Conservation (phyloP, 495 filamentous ascomycete genomes). For the Hyaloscypha bicolor region DNA sequence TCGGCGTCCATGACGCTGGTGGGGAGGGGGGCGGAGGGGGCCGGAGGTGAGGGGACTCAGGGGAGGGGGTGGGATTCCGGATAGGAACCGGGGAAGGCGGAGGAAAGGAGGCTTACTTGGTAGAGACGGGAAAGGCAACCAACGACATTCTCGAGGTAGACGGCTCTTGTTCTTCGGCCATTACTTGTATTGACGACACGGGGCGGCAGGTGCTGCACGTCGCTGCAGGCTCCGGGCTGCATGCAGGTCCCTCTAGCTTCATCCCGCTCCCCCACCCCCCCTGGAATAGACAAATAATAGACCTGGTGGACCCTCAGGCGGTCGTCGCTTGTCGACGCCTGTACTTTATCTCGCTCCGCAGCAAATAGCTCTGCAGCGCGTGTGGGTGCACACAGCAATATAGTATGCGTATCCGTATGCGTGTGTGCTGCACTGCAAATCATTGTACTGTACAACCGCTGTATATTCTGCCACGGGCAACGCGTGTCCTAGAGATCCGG, state of each 20-base stretch:
- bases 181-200: background rate
- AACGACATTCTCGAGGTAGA: background rate
- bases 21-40: background rate
- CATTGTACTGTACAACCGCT: background rate
- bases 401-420: background rate
- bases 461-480: background rate
- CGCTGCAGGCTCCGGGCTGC: background rate
- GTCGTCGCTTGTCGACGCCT: background rate
- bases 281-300: background rate
- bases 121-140: no score
- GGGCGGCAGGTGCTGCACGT: background rate
- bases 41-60: background rate
- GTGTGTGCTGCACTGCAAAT: background rate
- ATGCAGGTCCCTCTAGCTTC: constrained; percentile 7
- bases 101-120: background rate
- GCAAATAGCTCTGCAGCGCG: background rate
- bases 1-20: background rate
- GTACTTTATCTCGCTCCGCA: background rate
- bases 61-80: background rate
- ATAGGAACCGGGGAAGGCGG: background rate
- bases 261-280: background rate
- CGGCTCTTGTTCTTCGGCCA: background rate
- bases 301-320: background rate
- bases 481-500: background rate
- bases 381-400: background rate